A percentile compares a stretch with the other conserved stretches of the same genome.
phyloP scores from a whole-genome alignment of 2,329 filamentous ascomycete genomes.

The Colletotrichum tabaci region DNA sequence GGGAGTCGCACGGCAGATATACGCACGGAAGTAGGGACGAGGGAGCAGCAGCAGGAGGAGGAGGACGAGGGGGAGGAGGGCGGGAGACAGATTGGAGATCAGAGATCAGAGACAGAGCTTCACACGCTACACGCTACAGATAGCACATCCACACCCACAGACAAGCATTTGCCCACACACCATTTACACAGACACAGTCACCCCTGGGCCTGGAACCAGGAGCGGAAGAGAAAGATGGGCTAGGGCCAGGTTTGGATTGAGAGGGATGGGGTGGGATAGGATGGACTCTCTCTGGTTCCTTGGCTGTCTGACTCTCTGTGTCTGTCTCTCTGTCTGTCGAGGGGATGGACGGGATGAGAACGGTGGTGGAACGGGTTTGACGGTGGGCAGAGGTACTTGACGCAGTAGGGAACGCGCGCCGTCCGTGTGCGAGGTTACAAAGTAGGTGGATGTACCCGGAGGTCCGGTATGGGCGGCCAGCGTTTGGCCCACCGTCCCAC shows the following conservation, averaged over 20 bases:
- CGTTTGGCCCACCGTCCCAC: conserved; percentile 7
- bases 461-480: conserved; percentile 28
- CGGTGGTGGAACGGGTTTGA: conserved; percentile 25
- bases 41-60: background rate
- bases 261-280: conserved; percentile 25
- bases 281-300: conserved; percentile 9
- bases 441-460: conserved; percentile 37
- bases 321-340: conserved; percentile 15
- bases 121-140: conserved; percentile 13
- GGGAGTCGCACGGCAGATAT: conserved; percentile 40
- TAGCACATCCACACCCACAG: conserved; percentile 2
- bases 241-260: conserved; percentile 11
- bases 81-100: conserved; percentile 15
- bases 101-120: conserved; percentile 34
- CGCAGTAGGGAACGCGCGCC: background rate
- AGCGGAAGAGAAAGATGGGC: conserved; percentile 14
- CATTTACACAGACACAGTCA: conserved; percentile 5
- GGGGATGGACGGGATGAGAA: conserved; percentile 32
- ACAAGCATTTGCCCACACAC: conserved; percentile 24
- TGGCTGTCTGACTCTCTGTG: background rate
- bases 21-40: conserved; percentile 33
- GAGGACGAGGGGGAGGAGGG: background rate
- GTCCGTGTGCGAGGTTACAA: conserved; percentile 17
- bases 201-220: conserved; percentile 25
- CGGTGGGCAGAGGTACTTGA: conserved; percentile 7